phyloP scores from a whole-genome alignment of 2,329 filamentous ascomycete species.

The Sarocladium oryzae region DNA sequence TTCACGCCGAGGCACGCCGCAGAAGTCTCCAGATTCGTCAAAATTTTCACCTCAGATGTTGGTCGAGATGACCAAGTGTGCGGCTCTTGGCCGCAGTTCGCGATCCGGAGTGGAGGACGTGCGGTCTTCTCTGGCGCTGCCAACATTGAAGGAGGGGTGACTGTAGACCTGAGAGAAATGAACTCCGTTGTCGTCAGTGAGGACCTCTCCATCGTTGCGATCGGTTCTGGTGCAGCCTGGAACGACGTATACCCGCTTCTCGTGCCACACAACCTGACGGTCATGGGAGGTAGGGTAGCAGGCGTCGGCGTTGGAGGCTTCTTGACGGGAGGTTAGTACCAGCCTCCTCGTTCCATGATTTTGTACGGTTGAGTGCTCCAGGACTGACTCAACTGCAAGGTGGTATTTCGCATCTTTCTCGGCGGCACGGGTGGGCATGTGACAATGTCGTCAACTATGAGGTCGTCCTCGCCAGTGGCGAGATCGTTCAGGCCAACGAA shows the following conservation, averaged over 20 bases:
- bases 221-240: conserved; percentile 12
- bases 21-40: not conserved
- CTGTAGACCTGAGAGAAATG: conserved; percentile 33
- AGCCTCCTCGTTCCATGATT: too few relatives aligned
- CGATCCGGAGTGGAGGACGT: conserved; percentile 42
- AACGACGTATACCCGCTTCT: conserved; percentile 14
- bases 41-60: not conserved
- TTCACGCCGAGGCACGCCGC: not conserved
- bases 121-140: conserved; percentile 30
- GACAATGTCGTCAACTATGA: conserved; percentile 39
- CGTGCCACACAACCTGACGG: conserved; percentile 27
- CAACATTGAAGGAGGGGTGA: conserved; percentile 36
- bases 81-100: not conserved
- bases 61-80: not conserved
- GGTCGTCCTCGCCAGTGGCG: conserved; percentile 41
- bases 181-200: conserved; percentile 6
- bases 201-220: not conserved
- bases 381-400: too few relatives aligned
- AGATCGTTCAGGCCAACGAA: conserved; percentile 34
- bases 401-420: conserved; percentile 19
- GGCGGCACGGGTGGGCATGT: conserved; percentile 37
- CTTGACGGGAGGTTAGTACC: conserved; percentile 15
- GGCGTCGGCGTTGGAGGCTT: conserved; percentile 24
- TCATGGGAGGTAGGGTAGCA: conserved; percentile 36
- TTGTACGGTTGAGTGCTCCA: too few relatives aligned